Base-by-base conservation (phyloP, 768 basidiomycete genomes). In the Multifurca ochricompacta region DNA sequence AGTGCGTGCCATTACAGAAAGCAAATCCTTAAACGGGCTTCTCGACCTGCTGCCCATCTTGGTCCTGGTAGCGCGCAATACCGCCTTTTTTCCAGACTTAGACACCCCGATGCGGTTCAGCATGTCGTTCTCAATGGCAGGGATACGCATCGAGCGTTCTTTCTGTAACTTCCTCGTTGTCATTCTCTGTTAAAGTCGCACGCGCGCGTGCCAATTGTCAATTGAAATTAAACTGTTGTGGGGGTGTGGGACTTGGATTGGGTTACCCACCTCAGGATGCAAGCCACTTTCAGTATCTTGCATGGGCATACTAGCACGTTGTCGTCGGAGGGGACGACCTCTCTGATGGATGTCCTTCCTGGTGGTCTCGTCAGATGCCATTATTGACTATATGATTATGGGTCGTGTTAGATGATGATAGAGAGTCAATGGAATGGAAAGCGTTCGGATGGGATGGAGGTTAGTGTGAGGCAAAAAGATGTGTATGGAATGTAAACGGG, bases 51-150 rank as follows among this genome's bases (percentile, higher is more conserved):
- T 25, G 23, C 13, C 6, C 14, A 25, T 8, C 23, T 42, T 42
- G 23, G 23, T 25, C 2, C 23, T 23, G 23, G 44, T 10, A 10
- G 44, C 44, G 28, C 27, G 44, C 23, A 27, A 18, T 4, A 13
- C 11, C 16, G 28, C 44, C 3, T 45, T 45, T 25, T n/a, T 18
- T 18, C 18, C 27, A n/a, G n/a, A n/a, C n/a, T 19, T 28, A 18
- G 44, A 5, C 9, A 45, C 14, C 16, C 44, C 44, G 44, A 45
- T 28, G 30, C 44, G 44, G 30, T 45, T 45, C 44, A 45, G 23
- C 44, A 45, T 11, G 44, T 45, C 44, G 44, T 45, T 45, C 44
- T 45, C 44, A 28, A 45, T 45, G n/a, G 44, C 44, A 6, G 44
- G 44, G 44, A 45, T 19, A 28, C 44, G 44, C 44, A 45, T 45